phyloP scores from a whole-genome alignment of 352 stramenopile genomes.

The Phytopythium ostracodes region DNA sequence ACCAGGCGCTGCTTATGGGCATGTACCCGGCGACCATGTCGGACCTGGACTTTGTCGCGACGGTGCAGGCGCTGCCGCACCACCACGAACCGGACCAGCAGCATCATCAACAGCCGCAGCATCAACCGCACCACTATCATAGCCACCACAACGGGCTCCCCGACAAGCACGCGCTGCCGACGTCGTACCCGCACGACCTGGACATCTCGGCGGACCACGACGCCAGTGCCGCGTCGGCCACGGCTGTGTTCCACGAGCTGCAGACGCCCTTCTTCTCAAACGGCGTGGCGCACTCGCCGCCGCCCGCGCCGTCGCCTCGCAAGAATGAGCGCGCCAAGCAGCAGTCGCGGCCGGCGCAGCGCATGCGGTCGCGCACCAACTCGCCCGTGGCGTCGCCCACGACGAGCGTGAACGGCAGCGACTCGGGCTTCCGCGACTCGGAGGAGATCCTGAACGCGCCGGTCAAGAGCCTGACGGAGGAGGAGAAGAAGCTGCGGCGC shows the following conservation, averaged over 20 bases:
- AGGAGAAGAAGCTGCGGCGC: slow-evolving; percentile 79
- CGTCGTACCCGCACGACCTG: not conserved
- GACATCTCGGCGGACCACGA: not conserved
- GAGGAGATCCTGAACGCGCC: slow-evolving; percentile 79
- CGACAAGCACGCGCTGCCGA: too few species aligned
- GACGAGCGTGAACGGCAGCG: slow-evolving; percentile 35
- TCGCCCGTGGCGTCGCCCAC: slow-evolving; percentile 41
- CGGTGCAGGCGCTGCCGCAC: slow-evolving; percentile 41
- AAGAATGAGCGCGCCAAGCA: slow-evolving; percentile 8
- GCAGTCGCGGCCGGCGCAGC: slow-evolving; percentile 10
- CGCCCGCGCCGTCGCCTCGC: slow-evolving; percentile 1
- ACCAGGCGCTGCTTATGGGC: slow-evolving; percentile 53
- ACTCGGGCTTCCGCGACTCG: slow-evolving; percentile 39
- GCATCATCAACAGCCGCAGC: slow-evolving; percentile 17
- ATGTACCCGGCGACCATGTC: slow-evolving; percentile 51
- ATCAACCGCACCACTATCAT: slow-evolving; percentile 21
- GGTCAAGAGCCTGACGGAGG: slow-evolving; percentile 76
- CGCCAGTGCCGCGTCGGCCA: slow-evolving; percentile 13
- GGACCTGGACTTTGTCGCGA: slow-evolving; percentile 63
- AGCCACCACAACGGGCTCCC: too few species aligned
- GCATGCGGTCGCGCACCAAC: slow-evolving; percentile 20
- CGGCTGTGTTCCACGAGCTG: slow-evolving; percentile 15
- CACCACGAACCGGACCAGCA: slow-evolving; percentile 20
- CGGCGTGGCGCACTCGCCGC: slow-evolving; percentile 9
- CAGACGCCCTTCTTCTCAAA: slow-evolving; percentile 14